These are phyloP conservation scores for Pleurotus tuoliensis DNA, from an alignment of 768 basidiomycete species.

Conservation along the genomic window DNA sequence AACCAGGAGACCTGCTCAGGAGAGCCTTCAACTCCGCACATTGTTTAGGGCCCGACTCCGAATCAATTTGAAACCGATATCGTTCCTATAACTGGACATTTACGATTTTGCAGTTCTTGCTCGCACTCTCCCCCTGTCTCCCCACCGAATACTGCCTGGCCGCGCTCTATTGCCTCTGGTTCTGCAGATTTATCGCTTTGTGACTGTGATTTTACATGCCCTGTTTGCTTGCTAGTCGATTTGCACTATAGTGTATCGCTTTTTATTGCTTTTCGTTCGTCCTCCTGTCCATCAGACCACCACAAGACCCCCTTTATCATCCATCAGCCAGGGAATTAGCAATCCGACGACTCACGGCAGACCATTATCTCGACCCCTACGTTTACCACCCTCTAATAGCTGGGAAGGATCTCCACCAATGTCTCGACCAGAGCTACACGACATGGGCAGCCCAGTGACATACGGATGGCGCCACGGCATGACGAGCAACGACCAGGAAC, in stretches of 20 bases:
- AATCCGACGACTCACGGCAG: too few relatives aligned
- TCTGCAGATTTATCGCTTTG: conserved; percentile 23
- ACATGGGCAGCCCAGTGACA: conserved; percentile 30
- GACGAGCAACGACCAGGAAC: neutral
- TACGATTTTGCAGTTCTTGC: conserved; percentile 11
- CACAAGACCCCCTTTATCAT: conserved; percentile 3
- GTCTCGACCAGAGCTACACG: conserved; percentile 41
- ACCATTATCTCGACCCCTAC: conserved; percentile 26
- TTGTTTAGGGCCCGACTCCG: conserved; percentile 7
- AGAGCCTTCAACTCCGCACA: conserved; percentile 4
- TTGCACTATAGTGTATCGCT: conserved; percentile 33
- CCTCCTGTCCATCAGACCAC: conserved; percentile 5
- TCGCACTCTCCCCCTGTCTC: conserved; percentile 15
- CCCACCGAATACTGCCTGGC: conserved; percentile 9
- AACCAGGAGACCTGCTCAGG: neutral
- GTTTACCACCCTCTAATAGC: conserved; percentile 26
- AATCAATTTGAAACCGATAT: conserved; percentile 7
- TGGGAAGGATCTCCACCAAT: conserved; percentile 20
- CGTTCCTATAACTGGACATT: conserved; percentile 7
- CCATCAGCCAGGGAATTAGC: too few relatives aligned
- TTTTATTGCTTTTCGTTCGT: conserved; percentile 13
- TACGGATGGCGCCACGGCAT: conserved; percentile 17
- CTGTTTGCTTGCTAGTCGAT: conserved; percentile 35
- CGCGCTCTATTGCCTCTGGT: conserved; percentile 6
- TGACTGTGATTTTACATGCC: conserved; percentile 27